Percentiles rank a stretch among this genome's conserved stretches.
phyloP scores from a whole-genome alignment of 345 rosid genomes.

The Eutrema japonicum region DNA sequence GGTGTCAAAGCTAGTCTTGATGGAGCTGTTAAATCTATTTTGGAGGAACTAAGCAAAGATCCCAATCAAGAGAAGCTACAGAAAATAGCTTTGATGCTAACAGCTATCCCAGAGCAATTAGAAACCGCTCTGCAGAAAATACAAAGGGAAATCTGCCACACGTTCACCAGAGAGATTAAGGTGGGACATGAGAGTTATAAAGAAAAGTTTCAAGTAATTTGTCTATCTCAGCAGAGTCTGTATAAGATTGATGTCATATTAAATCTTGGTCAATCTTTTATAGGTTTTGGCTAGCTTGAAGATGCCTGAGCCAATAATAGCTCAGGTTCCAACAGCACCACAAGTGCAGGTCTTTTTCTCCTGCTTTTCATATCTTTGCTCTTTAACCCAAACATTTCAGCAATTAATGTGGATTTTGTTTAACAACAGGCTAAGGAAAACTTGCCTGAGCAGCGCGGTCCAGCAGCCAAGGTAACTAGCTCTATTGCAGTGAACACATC shows the following conservation, averaged over 20 bases:
- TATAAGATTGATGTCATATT: slow-evolving; percentile 5
- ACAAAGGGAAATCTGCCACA: slow-evolving; percentile 58
- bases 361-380: slow-evolving; percentile 10
- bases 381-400: slow-evolving; percentile 24
- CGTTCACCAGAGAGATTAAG: slow-evolving; percentile 61
- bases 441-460: slow-evolving; percentile 17
- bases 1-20: slow-evolving; percentile 60
- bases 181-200: slow-evolving; percentile 41
- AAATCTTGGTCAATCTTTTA: neutral
- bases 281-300: slow-evolving; percentile 54
- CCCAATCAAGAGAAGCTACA: slow-evolving; percentile 55
- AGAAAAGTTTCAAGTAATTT: neutral
- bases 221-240: slow-evolving; percentile 6
- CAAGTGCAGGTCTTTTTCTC: slow-evolving; percentile 50
- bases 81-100: slow-evolving; percentile 53
- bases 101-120: slow-evolving; percentile 60
- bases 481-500: slow-evolving; percentile 15
- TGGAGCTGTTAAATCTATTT: slow-evolving; percentile 64
- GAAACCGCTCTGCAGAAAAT: slow-evolving; percentile 58
- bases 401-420: slow-evolving; percentile 24
- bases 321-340: slow-evolving; percentile 47
- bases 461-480: slow-evolving; percentile 37
- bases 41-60: slow-evolving; percentile 62
- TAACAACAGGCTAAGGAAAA: slow-evolving; percentile 36
- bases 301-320: slow-evolving; percentile 43